Conservation (phyloP, 345 rosid genomes). For the Crucihimalaya himalaica region DNA sequence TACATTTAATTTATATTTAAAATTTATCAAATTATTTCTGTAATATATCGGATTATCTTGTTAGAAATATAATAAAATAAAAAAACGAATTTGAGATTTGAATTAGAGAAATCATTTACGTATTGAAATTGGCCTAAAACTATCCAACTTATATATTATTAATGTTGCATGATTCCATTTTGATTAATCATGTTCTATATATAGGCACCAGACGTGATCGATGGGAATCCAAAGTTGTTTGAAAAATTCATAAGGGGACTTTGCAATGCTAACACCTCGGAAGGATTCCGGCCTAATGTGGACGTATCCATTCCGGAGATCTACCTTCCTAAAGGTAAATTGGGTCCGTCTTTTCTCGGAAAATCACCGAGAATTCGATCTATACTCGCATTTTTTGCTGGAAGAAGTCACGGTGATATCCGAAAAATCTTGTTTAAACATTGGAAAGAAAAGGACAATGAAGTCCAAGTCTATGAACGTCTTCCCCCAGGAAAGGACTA, state of each 20-base stretch:
- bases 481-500: constrained; percentile 48
- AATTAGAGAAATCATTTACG: not conserved
- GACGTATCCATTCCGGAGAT: constrained; percentile 64
- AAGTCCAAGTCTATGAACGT: constrained; percentile 53
- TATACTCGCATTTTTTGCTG: constrained; percentile 51
- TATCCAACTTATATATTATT: not conserved
- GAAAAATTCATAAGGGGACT: constrained; percentile 51
- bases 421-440: constrained; percentile 45
- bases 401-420: constrained; percentile 48
- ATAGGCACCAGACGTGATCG: constrained; percentile 60
- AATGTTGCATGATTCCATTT: not conserved
- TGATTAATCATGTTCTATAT: too few relatives aligned
- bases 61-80: not conserved
- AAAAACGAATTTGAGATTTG: not conserved
- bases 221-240: constrained; percentile 41
- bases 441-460: constrained; percentile 50
- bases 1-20: not conserved
- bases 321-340: constrained; percentile 46
- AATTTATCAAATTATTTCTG: not conserved
- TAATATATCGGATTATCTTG: not conserved
- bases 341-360: constrained; percentile 36
- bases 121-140: not conserved
- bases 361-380: constrained; percentile 38
- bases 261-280: constrained; percentile 62
- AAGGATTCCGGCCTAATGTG: constrained; percentile 48